Evolutionary conservation across 371 early-diverging fungal species (phyloP).

Genomic region (Massospora cicadina): DNA sequence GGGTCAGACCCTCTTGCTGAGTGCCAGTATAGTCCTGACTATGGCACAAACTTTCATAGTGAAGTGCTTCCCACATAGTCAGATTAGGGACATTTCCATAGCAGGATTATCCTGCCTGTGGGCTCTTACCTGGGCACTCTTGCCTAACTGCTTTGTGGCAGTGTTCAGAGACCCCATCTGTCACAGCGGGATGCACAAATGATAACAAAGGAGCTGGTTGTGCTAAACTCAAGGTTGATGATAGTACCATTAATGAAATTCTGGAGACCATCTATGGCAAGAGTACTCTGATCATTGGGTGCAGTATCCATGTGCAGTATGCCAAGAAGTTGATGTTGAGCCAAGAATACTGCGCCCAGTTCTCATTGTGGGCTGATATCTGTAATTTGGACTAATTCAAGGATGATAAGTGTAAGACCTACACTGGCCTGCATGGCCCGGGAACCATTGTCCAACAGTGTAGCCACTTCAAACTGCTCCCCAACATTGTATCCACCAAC

Average conservation of each 20-base stretch:
- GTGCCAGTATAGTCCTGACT: too few species aligned
- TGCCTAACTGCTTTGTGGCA: too few species aligned
- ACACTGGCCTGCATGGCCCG: neutral
- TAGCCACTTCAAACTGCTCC: neutral
- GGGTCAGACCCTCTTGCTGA: too few species aligned
- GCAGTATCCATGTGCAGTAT: neutral
- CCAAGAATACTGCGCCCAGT: slow-evolving; percentile 5
- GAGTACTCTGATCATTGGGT: neutral
- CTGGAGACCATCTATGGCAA: slow-evolving; percentile 3
- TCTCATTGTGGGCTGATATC: slow-evolving; percentile 3
- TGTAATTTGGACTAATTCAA: neutral
- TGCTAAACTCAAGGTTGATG: neutral
- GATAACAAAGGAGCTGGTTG: neutral
- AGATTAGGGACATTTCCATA: too few species aligned
- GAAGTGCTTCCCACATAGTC: too few species aligned
- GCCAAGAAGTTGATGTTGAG: neutral
- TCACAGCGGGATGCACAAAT: neutral
- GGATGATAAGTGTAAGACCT: neutral
- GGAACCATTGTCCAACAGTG: neutral
- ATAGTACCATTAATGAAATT: neutral
- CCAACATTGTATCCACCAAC: neutral
- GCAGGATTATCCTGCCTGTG: too few species aligned
- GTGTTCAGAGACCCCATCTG: too few species aligned
- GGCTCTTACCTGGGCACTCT: too few species aligned
- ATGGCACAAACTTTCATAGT: too few species aligned